phyloP scores from a whole-genome alignment of 768 basidiomycete species.

The Pleurotus tuber-regium region DNA sequence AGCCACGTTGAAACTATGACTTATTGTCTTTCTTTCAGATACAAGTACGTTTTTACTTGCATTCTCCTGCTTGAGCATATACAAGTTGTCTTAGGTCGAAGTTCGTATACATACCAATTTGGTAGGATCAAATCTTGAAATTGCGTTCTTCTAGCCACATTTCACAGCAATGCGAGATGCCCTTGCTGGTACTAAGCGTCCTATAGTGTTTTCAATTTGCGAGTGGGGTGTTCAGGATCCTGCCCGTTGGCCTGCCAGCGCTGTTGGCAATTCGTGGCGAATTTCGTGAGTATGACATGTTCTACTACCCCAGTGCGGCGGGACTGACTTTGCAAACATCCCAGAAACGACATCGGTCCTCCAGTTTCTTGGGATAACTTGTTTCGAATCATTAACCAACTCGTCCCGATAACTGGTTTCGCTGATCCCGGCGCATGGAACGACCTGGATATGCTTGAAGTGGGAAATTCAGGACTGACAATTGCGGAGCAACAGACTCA shows the following conservation, averaged over 20 bases:
- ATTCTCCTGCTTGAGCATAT: no score
- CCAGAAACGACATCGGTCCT: constrained; percentile 46
- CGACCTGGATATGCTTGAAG: constrained; percentile 52
- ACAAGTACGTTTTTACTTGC: constrained; percentile 33
- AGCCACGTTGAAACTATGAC: constrained; percentile 1
- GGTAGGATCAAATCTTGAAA: no score
- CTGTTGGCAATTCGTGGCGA: constrained; percentile 50
- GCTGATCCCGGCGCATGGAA: constrained; percentile 45
- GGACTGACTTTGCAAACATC: no score
- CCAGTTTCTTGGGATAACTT: constrained; percentile 46
- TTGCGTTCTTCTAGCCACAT: constrained; percentile 35
- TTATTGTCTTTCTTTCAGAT: constrained; percentile 26
- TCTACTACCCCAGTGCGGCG: background rate
- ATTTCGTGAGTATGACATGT: constrained; percentile 34
- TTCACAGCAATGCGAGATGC: constrained; percentile 46
- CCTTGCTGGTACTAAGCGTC: constrained; percentile 38
- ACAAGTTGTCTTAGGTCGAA: no score
- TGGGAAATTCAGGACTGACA: constrained; percentile 45
- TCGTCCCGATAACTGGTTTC: constrained; percentile 49
- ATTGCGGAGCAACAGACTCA: constrained; percentile 42
- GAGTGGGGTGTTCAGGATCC: constrained; percentile 52
- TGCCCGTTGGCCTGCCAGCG: constrained; percentile 45
- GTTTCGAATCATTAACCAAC: constrained; percentile 48
- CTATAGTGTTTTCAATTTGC: constrained; percentile 51
- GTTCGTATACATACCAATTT: background rate